These are phyloP conservation scores for Orbilia ellipsospora DNA, from an alignment of 2,329 filamentous ascomycete genomes.

Conservation along the genomic window DNA sequence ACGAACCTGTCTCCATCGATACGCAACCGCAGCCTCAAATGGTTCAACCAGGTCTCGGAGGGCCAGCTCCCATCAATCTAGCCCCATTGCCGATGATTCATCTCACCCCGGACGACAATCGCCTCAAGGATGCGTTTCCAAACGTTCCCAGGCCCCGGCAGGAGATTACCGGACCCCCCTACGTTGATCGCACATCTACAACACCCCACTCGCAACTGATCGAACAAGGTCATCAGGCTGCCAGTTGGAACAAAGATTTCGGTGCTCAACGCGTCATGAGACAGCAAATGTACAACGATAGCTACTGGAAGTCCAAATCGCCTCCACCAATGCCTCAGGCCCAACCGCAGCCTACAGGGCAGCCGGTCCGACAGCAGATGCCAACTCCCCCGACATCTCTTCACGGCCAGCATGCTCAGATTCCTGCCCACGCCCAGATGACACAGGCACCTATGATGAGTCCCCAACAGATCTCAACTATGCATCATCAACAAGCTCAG, in stretches of 20 bases:
- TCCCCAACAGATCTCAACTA: conserved; percentile 72
- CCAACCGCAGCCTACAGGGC: conserved; percentile 19
- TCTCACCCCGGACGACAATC: conserved; percentile 78
- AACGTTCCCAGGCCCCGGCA: conserved; percentile 83
- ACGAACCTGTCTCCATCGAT: conserved; percentile 74
- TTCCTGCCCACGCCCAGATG: conserved; percentile 61
- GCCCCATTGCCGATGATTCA: conserved; percentile 86
- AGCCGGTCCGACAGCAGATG: conserved; percentile 66
- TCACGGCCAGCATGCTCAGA: conserved; percentile 68
- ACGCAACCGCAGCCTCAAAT: conserved; percentile 75
- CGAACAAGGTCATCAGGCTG: conserved; percentile 85
- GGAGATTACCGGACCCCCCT: conserved; percentile 86
- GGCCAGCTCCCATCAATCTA: conserved; percentile 72
- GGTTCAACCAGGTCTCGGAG: conserved; percentile 78
- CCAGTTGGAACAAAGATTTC: conserved; percentile 88
- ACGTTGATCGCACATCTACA: conserved; percentile 85
- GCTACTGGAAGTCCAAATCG: conserved; percentile 77
- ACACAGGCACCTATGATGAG: conserved; percentile 63
- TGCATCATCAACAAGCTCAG: conserved; percentile 68
- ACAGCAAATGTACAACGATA: conserved; percentile 77
- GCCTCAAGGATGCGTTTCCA: conserved; percentile 82
- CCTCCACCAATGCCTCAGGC: conserved; percentile 43
- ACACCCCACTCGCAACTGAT: conserved; percentile 81
- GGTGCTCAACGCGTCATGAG: conserved; percentile 83
- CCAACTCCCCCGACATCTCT: conserved; percentile 70